Conservation (phyloP, 2,329 filamentous ascomycete species). For the Aquanectria penicillioides region DNA sequence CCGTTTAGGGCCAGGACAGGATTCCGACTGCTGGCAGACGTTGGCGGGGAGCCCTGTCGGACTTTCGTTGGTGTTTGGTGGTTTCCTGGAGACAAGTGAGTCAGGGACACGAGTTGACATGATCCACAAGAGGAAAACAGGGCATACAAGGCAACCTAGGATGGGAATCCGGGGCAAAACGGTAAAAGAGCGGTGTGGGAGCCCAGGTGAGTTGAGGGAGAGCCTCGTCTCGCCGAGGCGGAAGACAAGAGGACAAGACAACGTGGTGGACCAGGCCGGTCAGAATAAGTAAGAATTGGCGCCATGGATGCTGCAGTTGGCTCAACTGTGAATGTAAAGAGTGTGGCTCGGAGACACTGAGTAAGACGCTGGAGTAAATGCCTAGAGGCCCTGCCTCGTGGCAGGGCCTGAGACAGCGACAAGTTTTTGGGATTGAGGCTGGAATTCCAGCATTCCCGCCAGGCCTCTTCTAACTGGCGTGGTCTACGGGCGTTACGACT, state of each 20-base stretch:
- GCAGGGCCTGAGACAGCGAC: constrained; percentile 30
- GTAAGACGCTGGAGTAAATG: constrained; percentile 28
- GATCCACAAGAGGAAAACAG: constrained; percentile 26
- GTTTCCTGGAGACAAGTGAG: constrained; percentile 26
- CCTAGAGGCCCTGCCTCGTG: constrained; percentile 27
- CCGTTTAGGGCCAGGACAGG: constrained; percentile 15
- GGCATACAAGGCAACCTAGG: constrained; percentile 25
- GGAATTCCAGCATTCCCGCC: constrained; percentile 11
- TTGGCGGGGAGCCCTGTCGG: constrained; percentile 16
- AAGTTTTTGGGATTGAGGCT: constrained; percentile 12
- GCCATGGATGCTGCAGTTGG: constrained; percentile 21
- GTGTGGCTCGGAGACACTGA: constrained; percentile 36
- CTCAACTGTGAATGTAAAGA: constrained; percentile 16
- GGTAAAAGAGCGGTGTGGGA: constrained; percentile 42
- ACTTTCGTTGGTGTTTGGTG: constrained; percentile 20
- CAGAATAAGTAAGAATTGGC: constrained; percentile 16
- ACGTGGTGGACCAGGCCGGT: constrained; percentile 29
- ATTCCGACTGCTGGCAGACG: constrained; percentile 21
- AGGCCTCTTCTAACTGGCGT: constrained; percentile 4
- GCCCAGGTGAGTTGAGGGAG: neutral
- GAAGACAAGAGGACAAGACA: constrained; percentile 31
- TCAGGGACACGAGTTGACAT: constrained; percentile 28
- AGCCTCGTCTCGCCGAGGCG: constrained; percentile 26
- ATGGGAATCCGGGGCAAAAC: constrained; percentile 34
- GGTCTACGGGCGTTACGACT: constrained; percentile 22